A percentile compares a stretch with the other conserved stretches of the same genome.
phyloP scores from a whole-genome alignment of 139 green algal genomes.

The Chlamydomonas eustigma region DNA sequence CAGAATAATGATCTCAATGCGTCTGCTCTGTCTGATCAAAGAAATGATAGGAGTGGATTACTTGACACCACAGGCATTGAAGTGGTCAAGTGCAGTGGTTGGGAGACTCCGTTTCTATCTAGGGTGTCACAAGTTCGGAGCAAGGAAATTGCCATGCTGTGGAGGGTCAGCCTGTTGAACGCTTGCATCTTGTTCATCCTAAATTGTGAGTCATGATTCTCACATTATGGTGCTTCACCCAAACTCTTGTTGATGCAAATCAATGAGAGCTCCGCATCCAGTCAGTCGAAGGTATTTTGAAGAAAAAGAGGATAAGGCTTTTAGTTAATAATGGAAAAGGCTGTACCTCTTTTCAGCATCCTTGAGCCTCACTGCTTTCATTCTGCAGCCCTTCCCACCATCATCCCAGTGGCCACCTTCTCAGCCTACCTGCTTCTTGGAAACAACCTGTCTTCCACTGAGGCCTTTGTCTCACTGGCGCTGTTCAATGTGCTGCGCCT shows the following conservation, averaged over 20 bases:
- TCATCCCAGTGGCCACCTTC: conserved; percentile 53
- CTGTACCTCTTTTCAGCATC: no score
- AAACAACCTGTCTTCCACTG: conserved; percentile 39
- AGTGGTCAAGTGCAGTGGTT: conserved; percentile 64
- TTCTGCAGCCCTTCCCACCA: conserved; percentile 18
- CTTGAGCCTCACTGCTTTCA: not conserved
- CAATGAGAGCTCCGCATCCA: no score
- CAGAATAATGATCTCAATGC: no score
- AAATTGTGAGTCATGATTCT: not conserved
- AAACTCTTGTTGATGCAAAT: no score
- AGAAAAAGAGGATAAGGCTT: no score
- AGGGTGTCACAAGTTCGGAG: conserved; percentile 15
- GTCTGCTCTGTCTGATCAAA: no score
- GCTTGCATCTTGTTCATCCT: not conserved
- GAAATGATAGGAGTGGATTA: no score
- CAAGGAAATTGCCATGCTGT: not conserved
- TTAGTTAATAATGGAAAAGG: no score
- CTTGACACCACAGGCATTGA: conserved; percentile 62
- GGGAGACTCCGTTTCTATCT: conserved; percentile 44
- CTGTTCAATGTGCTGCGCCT: conserved; percentile 50
- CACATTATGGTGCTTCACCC: no score
- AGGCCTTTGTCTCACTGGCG: conserved; percentile 56
- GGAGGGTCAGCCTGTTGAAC: not conserved
- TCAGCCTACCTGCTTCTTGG: conserved; percentile 43
- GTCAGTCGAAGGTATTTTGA: no score